These are phyloP conservation scores for Allomyces javanicus DNA, from an alignment of 192 early-diverging fungal genomes.

Conservation along the genomic window DNA sequence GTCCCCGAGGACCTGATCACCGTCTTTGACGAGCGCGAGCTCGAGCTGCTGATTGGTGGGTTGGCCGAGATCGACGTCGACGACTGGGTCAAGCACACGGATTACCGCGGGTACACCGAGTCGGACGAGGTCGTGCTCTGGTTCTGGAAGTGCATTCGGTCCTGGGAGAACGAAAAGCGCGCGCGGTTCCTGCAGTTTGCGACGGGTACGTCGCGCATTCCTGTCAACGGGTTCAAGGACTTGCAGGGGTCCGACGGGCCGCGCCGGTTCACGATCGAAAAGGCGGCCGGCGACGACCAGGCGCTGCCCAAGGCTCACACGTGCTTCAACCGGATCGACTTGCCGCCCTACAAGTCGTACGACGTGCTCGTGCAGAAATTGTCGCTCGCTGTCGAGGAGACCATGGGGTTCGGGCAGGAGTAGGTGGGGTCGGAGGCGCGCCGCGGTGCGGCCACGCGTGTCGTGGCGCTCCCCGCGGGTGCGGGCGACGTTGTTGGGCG, in stretches of 20 bases:
- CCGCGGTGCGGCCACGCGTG: too few species aligned
- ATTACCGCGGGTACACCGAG: slow-evolving; percentile 94
- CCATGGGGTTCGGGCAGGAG: slow-evolving; percentile 83
- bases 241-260: slow-evolving; percentile 93
- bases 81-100: slow-evolving; percentile 98
- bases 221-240: slow-evolving; percentile 97
- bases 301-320: slow-evolving; percentile 87
- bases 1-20: slow-evolving; percentile 86
- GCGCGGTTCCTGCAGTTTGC: slow-evolving; percentile 89
- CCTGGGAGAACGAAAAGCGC: slow-evolving; percentile 85
- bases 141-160: slow-evolving; percentile 86
- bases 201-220: slow-evolving; percentile 91
- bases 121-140: slow-evolving; percentile 83
- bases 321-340: slow-evolving; percentile 92
- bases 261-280: slow-evolving; percentile 85
- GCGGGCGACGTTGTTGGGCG: too few species aligned
- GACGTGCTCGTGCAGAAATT: slow-evolving; percentile 57
- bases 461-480: too few species aligned
- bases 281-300: slow-evolving; percentile 54
- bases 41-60: slow-evolving; percentile 93
- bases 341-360: slow-evolving; percentile 76
- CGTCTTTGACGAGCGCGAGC: slow-evolving; percentile 94
- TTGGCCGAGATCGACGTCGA: slow-evolving; percentile 90
- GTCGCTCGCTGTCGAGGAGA: slow-evolving; percentile 87
- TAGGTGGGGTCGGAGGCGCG: slow-evolving; percentile 9